Evolutionary conservation across 441 rosid species (phyloP).

Genomic region (Euphorbia schlechtendalii): DNA sequence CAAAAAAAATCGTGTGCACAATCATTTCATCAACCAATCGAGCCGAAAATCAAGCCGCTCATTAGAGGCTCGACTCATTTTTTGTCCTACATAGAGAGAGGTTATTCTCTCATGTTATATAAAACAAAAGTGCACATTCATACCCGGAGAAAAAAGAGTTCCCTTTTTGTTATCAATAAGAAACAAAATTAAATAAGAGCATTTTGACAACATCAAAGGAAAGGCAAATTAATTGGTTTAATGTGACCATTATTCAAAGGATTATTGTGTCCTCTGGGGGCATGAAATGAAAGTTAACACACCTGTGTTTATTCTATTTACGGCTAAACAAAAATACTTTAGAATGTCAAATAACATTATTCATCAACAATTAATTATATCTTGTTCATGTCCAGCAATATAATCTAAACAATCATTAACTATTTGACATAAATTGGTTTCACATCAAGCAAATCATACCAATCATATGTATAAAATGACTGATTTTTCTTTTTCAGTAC

Average conservation of each 20-base stretch:
- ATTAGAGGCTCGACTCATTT: too few species aligned
- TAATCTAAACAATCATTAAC: not conserved
- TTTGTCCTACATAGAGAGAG: too few species aligned
- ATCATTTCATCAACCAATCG: too few species aligned
- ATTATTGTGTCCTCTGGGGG: too few species aligned
- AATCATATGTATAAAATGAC: not conserved
- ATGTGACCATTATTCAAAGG: conserved; percentile 15
- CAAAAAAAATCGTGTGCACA: too few species aligned
- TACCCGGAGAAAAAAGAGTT: conserved; percentile 19
- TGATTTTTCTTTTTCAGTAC: not conserved
- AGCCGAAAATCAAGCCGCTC: too few species aligned
- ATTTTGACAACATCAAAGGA: conserved; percentile 19
- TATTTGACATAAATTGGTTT: not conserved
- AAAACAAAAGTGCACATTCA: too few species aligned
- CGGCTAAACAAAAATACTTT: conserved; percentile 19
- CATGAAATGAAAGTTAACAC: conserved; percentile 26
- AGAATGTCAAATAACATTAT: conserved; percentile 14
- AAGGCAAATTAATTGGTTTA: conserved; percentile 20
- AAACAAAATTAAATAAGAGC: not conserved
- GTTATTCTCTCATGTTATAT: too few species aligned
- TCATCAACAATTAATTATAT: conserved; percentile 1
- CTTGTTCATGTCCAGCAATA: too few species aligned
- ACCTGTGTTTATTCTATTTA: conserved; percentile 26
- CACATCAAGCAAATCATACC: not conserved
- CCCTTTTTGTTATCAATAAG: not conserved